phyloP scores from a whole-genome alignment of 1,284 basidiomycete species.

The Apiotrichum domesticum region DNA sequence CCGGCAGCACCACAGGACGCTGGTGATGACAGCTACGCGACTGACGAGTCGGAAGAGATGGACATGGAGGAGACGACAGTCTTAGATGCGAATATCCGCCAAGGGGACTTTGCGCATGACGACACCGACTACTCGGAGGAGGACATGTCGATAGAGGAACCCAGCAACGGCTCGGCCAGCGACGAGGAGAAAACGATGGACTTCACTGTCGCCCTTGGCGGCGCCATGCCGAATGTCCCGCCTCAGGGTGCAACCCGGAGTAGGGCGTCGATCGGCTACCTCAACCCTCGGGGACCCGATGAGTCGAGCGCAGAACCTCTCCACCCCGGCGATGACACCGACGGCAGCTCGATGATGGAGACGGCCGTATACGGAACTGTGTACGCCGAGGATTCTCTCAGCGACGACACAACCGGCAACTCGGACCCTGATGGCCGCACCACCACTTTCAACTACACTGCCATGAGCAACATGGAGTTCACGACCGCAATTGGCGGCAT shows the following conservation, averaged over 20 bases:
- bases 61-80: conserved; percentile 45
- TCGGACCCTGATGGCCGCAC: conserved; percentile 2
- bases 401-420: conserved; percentile 8
- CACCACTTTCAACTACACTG: conserved; percentile 4
- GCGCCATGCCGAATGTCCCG: conserved; percentile 38
- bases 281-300: conserved; percentile 20
- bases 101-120: conserved; percentile 1
- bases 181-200: conserved; percentile 48
- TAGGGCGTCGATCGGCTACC: conserved; percentile 43
- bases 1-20: not conserved
- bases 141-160: conserved; percentile 20
- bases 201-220: conserved; percentile 47
- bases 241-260: conserved; percentile 33
- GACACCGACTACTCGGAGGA: conserved; percentile 13
- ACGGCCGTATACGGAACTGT: conserved; percentile 42
- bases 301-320: conserved; percentile 8
- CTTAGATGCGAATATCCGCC: conserved; percentile 33
- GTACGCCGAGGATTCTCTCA: conserved; percentile 28
- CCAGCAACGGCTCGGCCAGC: conserved; percentile 16
- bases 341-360: conserved; percentile 40
- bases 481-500: conserved; percentile 41
- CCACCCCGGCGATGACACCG: conserved; percentile 39
- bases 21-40: conserved; percentile 16
- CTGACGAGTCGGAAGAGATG: conserved; percentile 31
- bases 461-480: conserved; percentile 32